Base-by-base conservation (phyloP, 257 asterid genomes). In the Thymus mandschuricus region DNA sequence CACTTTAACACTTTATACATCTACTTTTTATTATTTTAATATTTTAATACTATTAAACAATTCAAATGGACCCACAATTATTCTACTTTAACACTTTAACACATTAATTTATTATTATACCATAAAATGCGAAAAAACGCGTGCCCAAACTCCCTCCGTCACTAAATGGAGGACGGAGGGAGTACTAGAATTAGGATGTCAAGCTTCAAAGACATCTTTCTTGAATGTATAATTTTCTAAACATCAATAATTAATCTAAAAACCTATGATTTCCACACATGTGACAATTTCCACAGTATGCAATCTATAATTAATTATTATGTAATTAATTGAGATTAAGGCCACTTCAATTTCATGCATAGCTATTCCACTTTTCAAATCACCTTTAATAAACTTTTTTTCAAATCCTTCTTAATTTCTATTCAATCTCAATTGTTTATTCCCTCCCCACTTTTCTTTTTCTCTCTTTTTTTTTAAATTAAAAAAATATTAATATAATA, bases 351-450 rank as follows among this genome's bases (percentile, higher is more conserved):
- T 54, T 31, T 13, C 74, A 57, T 64, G 46, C 21, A 55, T 43
- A 54, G 28, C 69, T 29, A 46, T 70, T 62, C 58, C 66, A 81
- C 45, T 46, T 70, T 74, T 40, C 28, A 3, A 60, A 11, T 68
- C 28, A 5, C 69, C 63, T 62, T 49, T 69, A 57, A 50, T 28
- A 21, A 21, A 21, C 21, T 21, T 21, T 69, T 70, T 66, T 13
- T 5, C 1, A 70, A 70, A 31, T 10, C 55, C 58, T 45, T 56
- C 34, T 2, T 13, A 34, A n/a, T 52, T 46, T 60, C 15, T 52
- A 2, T 12, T 48, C 21, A 10, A 6, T 4, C 15, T 12, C 31
- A 35, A 43, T 61, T 15, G 7, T 46, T 74, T 15, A 6, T 54
- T 34, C 13, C 3, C 1, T 3, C 3, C 35, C 1, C 27, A 8